These are phyloP conservation scores for Patellifolia procumbens DNA, from an alignment of 179 eudicot genomes.

Conservation along the genomic window DNA sequence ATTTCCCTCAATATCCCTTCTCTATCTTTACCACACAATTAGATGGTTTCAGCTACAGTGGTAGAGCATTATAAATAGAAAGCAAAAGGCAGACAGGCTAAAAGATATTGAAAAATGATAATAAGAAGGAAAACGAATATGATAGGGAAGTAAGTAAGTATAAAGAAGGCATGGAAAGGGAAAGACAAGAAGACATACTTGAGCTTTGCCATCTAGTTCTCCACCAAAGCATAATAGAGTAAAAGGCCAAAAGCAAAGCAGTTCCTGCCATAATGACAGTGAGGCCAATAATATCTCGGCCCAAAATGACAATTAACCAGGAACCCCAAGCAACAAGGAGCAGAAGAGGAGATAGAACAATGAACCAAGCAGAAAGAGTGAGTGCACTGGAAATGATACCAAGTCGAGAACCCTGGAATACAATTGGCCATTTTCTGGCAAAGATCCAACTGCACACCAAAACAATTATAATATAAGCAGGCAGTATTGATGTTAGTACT, in stretches of 20 bases:
- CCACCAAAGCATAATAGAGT: conserved; percentile 99
- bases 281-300: conserved; percentile 79
- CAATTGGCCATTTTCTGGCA: conserved; percentile 90
- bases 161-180: too few species aligned
- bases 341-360: conserved; percentile 75
- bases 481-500: neutral
- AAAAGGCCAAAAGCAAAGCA: conserved; percentile 92
- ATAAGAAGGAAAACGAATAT: too few species aligned
- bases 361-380: conserved; percentile 66
- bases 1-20: too few species aligned
- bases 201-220: conserved; percentile 99
- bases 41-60: too few species aligned
- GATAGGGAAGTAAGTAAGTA: neutral
- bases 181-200: conserved; percentile 48
- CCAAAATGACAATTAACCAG: conserved; percentile 68
- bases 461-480: neutral
- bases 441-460: conserved; percentile 77
- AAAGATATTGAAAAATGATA: too few species aligned
- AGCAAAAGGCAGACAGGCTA: too few species aligned
- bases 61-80: too few species aligned
- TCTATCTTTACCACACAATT: too few species aligned
- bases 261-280: conserved; percentile 92
- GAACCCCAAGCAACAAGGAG: conserved; percentile 78
- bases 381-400: conserved; percentile 64
- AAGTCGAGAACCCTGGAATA: conserved; percentile 77